Base-by-base conservation (phyloP, 225 moss, liverwort and hornwort genomes). In the Asterella californica region DNA sequence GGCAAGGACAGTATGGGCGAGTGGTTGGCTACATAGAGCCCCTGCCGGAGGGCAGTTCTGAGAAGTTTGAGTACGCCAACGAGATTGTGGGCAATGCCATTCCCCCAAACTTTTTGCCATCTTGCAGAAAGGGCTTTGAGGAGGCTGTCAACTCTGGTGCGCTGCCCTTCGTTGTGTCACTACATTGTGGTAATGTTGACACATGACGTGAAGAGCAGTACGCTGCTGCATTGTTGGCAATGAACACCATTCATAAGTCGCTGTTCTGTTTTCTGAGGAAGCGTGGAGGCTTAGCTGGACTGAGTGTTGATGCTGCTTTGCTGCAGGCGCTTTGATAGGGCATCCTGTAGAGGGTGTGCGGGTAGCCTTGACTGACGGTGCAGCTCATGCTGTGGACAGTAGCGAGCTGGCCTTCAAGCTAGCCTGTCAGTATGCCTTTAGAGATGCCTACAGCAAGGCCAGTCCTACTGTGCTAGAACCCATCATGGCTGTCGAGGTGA, bases 401-500 rank as follows among this genome's bases (percentile, higher is more conserved):
- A 95, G 93, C 78, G 95, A 91, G 30, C 79, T 95, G 85, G 95
- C 95, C 64, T 95, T 95, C 88, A 93, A 95, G 84, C 79, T 95
- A 76, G 95, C 95, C 60, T 91, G 93, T 29, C 86, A 91, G 73
- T 93, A 93, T 67, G 93, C 95, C 27, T 95, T 95, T 63, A 82
- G 89, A 75, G 93, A 95, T 72, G 95, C 93, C 6, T 91, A 93
- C 37, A 52, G 79, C 25, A 93, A 92, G 75, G 91, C 93, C 49
- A 90, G 88, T 18, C 95, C 93, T 78, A 90, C 74, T 84, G 77
- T 95, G 80, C 84, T 95, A 75, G 95, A 95, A 85, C 95, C 95
- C 27, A 86, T 95, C 74, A 95, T 95, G 95, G 89, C 91, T 90
- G 94, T 95, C 65, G 95, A 95, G 88, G 95, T 95, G 68, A 91